Conservation (phyloP, 1,284 basidiomycete genomes). For the Mrakiaceae sp. region DNA sequence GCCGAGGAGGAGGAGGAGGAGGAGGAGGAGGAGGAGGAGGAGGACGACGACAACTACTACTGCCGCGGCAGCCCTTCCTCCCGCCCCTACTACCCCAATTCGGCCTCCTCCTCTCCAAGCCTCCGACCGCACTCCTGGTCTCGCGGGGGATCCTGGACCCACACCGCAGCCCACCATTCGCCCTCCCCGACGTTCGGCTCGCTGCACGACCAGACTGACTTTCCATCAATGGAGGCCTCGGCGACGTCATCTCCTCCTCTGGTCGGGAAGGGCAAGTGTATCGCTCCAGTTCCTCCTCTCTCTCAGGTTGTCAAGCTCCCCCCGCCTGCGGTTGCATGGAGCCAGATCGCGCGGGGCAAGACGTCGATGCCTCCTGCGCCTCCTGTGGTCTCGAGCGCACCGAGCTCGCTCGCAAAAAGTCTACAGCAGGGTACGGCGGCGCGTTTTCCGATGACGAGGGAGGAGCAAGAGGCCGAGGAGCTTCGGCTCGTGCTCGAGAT, state of each 20-base stretch:
- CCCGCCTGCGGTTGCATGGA: background rate
- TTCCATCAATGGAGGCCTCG: background rate
- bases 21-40: background rate
- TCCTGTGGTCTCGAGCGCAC: background rate
- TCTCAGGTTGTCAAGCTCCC: background rate
- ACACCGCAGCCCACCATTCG: background rate
- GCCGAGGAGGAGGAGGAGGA: background rate
- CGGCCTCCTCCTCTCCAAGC: background rate
- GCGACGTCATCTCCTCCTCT: too few species aligned
- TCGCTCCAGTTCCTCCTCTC: background rate
- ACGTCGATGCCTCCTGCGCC: background rate
- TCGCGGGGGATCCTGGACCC: background rate
- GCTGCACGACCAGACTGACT: background rate
- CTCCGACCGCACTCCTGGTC: background rate
- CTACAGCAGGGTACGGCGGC: background rate
- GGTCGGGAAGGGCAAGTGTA: too few species aligned
- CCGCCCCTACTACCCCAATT: background rate
- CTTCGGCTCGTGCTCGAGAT: constrained; percentile 14
- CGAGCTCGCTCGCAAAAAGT: background rate
- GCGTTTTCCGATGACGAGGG: background rate
- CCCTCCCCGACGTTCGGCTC: background rate
- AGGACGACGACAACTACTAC: background rate
- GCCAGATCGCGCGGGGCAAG: background rate
- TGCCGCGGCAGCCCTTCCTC: background rate
- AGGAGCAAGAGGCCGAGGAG: constrained; percentile 14